Evolutionary conservation across 441 rosid genomes (phyloP).

Genomic region (Aleurites moluccanus): DNA sequence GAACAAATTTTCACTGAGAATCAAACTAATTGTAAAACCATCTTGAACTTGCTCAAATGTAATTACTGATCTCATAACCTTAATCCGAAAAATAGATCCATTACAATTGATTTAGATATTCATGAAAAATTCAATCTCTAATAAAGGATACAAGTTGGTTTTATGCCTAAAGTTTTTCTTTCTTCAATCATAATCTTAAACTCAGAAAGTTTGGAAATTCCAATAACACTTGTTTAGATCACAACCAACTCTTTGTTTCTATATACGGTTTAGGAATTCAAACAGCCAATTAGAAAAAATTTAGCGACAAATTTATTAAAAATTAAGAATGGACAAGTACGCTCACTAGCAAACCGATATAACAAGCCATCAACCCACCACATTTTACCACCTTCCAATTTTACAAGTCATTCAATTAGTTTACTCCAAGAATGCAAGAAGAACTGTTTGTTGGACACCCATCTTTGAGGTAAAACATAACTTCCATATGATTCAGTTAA

Average conservation of each 20-base stretch:
- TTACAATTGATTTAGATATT: neutral
- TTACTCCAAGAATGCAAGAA: neutral
- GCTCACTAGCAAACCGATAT: neutral
- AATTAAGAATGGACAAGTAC: neutral
- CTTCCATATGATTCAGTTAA: neutral
- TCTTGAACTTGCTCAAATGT: slow-evolving; percentile 5
- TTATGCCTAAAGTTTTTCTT: neutral
- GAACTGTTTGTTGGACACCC: neutral
- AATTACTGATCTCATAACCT: neutral
- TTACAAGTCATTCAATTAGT: neutral
- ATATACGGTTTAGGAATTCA: neutral
- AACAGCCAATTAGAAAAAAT: neutral
- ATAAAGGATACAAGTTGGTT: neutral
- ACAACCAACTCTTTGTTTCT: neutral
- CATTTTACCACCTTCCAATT: neutral
- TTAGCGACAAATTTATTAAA: neutral
- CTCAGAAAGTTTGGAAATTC: neutral
- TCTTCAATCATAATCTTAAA: neutral
- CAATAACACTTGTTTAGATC: neutral
- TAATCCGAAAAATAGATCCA: neutral
- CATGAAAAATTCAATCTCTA: neutral
- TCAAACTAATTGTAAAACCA: neutral
- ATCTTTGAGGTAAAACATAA: neutral
- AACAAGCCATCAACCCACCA: neutral
- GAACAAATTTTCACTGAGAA: neutral